Conservation (phyloP, 139 green algal species). For the Tetraselmis striata region DNA sequence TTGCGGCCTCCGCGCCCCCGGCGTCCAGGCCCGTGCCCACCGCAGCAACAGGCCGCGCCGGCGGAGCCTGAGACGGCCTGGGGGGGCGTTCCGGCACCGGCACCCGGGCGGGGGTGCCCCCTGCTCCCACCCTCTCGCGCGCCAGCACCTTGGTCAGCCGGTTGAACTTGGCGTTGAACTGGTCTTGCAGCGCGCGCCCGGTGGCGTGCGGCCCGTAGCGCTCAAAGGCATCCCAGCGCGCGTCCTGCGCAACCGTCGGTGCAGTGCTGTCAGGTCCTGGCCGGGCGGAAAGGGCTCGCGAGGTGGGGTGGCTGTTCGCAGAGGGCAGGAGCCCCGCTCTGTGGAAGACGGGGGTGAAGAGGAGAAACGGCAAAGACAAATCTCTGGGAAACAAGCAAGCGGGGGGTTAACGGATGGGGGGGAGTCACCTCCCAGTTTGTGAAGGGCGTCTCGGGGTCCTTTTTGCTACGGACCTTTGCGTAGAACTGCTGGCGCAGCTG, state of each 20-base stretch:
- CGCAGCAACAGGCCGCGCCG: not conserved
- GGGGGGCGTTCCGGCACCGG: not conserved
- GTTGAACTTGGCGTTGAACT: not conserved
- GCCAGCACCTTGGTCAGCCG: not conserved
- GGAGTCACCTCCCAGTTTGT: not conserved
- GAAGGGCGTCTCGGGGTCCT: not conserved
- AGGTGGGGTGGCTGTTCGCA: too few relatives aligned
- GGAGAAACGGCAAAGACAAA: too few relatives aligned
- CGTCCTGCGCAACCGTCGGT: too few relatives aligned
- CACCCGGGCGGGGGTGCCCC: not conserved
- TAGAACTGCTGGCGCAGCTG: not conserved
- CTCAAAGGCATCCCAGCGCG: not conserved
- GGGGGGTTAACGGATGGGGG: too few relatives aligned
- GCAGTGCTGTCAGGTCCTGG: too few relatives aligned
- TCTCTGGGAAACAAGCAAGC: too few relatives aligned
- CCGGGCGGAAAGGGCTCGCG: too few relatives aligned
- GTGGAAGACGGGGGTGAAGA: too few relatives aligned
- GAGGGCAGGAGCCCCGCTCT: too few relatives aligned
- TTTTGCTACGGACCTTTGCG: not conserved
- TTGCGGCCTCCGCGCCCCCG: not conserved
- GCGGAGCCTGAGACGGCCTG: not conserved
- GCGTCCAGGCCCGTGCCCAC: not conserved
- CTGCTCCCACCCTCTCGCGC: too few relatives aligned
- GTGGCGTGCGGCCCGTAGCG: not conserved
- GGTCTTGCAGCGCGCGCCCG: not conserved